phyloP scores from a whole-genome alignment of 2,329 filamentous ascomycete species.

The Sphaerulina populicola region DNA sequence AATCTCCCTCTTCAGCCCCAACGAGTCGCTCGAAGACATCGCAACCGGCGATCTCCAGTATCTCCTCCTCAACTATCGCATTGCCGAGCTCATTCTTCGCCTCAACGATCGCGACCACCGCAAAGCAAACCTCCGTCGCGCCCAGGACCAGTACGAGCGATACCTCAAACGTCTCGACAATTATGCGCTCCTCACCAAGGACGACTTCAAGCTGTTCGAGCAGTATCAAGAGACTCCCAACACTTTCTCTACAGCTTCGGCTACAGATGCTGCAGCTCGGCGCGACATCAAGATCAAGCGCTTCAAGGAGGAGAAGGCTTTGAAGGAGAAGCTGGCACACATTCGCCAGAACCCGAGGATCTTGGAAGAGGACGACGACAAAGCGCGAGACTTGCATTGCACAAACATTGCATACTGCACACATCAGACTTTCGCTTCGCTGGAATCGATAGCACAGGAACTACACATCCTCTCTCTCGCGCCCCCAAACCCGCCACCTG shows the following conservation, averaged over 20 bases:
- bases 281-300: conserved; percentile 78
- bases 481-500: conserved; percentile 46
- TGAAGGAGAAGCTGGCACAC: conserved; percentile 74
- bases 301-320: conserved; percentile 74
- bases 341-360: conserved; percentile 51
- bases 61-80: conserved; percentile 65
- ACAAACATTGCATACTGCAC: conserved; percentile 64
- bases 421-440: conserved; percentile 72
- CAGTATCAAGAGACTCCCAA: conserved; percentile 62
- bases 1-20: conserved; percentile 78
- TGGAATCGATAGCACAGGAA: conserved; percentile 84
- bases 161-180: conserved; percentile 70
- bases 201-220: conserved; percentile 62
- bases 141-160: conserved; percentile 64
- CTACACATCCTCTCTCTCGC: conserved; percentile 71
- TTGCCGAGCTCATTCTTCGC: conserved; percentile 71
- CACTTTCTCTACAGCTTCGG: conserved; percentile 64
- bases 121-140: conserved; percentile 52
- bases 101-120: conserved; percentile 54
- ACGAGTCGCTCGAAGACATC: conserved; percentile 82
- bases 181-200: conserved; percentile 61
- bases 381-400: conserved; percentile 69
- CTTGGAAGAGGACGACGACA: conserved; percentile 70
- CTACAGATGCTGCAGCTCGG: conserved; percentile 57
- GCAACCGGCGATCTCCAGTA: conserved; percentile 77